Conservation (phyloP, 2,329 filamentous ascomycete genomes). For the Aspergillus phoenicis region DNA sequence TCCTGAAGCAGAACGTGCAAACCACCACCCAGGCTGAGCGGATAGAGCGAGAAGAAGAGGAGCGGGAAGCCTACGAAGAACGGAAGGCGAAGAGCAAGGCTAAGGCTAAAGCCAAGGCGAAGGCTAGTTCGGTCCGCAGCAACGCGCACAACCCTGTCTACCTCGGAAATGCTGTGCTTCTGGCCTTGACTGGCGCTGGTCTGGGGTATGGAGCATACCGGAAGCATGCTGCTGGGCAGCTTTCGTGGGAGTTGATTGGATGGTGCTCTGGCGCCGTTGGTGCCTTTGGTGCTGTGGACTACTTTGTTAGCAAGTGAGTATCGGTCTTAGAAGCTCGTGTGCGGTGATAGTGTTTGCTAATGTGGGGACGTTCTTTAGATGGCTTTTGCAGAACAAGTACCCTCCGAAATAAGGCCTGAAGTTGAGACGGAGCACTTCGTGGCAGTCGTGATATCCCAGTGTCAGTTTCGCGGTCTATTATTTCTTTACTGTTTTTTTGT, state of each 20-base stretch:
- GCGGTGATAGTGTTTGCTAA: conserved; percentile 15
- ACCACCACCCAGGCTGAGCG: conserved; percentile 51
- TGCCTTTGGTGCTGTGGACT: conserved; percentile 49
- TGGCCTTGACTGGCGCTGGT: conserved; percentile 44
- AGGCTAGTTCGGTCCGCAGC: conserved; percentile 29
- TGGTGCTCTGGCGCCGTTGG: conserved; percentile 48
- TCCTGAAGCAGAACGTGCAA: conserved; percentile 46
- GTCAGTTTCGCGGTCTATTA: neutral
- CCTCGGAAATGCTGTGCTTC: conserved; percentile 48
- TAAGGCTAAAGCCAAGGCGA: conserved; percentile 39
- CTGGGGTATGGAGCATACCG: conserved; percentile 52
- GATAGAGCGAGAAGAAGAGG: conserved; percentile 44
- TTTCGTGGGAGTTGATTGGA: conserved; percentile 51
- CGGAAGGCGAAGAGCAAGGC: conserved; percentile 37
- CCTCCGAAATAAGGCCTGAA: conserved; percentile 45
- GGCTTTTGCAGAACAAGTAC: conserved; percentile 55
- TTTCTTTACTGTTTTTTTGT: conserved; percentile 2
- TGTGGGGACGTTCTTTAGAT: conserved; percentile 34
- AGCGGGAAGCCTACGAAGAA: conserved; percentile 33
- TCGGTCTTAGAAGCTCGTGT: neutral
- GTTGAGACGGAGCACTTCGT: neutral
- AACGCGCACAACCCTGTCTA: conserved; percentile 53
- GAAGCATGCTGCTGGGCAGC: conserved; percentile 48
- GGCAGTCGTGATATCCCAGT: neutral
- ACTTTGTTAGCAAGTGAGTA: conserved; percentile 54